phyloP scores from a whole-genome alignment of 2,329 filamentous ascomycete genomes.

The Ophiocordyceps sinensis region DNA sequence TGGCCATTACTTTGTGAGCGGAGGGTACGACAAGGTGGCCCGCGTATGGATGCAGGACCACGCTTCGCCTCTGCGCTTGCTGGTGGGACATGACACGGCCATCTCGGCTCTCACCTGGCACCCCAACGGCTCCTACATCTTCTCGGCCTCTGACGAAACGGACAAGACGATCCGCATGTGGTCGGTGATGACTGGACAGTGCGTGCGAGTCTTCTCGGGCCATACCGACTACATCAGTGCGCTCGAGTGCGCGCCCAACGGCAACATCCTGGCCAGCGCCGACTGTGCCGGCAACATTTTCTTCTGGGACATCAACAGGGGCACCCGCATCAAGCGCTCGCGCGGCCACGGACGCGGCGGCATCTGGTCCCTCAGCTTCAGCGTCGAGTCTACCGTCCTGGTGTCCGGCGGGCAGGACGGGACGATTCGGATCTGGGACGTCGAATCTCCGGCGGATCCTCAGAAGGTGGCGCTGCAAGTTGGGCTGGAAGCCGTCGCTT shows the following conservation, averaged over 20 bases:
- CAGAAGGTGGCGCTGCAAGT: slow-evolving; percentile 37
- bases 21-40: slow-evolving; percentile 78
- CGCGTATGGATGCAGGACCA: slow-evolving; percentile 89
- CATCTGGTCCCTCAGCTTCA: slow-evolving; percentile 88
- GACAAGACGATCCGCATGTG: slow-evolving; percentile 96
- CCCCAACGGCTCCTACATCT: slow-evolving; percentile 83
- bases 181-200: slow-evolving; percentile 76
- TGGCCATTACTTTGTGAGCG: slow-evolving; percentile 87
- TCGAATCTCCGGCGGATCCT: slow-evolving; percentile 55
- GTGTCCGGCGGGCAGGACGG: slow-evolving; percentile 85
- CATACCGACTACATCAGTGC: slow-evolving; percentile 80
- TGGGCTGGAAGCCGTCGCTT: slow-evolving; percentile 25
- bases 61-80: slow-evolving; percentile 72
- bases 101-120: slow-evolving; percentile 92
- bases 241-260: slow-evolving; percentile 73
- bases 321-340: slow-evolving; percentile 77
- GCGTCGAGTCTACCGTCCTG: slow-evolving; percentile 79
- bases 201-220: slow-evolving; percentile 82
- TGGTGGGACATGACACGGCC: slow-evolving; percentile 84
- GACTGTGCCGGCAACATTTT: slow-evolving; percentile 82
- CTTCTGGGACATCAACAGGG: slow-evolving; percentile 86
- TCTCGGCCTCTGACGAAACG: slow-evolving; percentile 73
- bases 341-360: slow-evolving; percentile 87
- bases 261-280: slow-evolving; percentile 79
- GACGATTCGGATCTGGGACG: slow-evolving; percentile 90